Conservation (phyloP, 371 early-diverging fungal species). For the Syncephalastrum sp. region DNA sequence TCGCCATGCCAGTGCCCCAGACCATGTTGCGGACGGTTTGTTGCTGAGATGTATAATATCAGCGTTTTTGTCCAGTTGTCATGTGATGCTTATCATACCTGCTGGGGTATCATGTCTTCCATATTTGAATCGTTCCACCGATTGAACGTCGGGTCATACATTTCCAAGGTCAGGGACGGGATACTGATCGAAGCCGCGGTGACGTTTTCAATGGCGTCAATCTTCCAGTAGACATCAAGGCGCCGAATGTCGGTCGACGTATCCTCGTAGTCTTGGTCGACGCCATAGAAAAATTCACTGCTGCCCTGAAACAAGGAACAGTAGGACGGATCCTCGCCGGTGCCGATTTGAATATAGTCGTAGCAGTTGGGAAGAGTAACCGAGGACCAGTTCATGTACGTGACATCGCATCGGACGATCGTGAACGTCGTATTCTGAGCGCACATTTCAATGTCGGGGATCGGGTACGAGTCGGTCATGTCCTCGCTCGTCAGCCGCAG, state of each 20-base stretch:
- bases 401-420: slow-evolving; percentile 23
- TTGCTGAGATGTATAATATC: too few relatives aligned
- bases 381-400: slow-evolving; percentile 23
- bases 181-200: slow-evolving; percentile 18
- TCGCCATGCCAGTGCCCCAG: slow-evolving; percentile 25
- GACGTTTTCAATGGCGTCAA: slow-evolving; percentile 20
- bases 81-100: slow-evolving; percentile 17
- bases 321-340: slow-evolving; percentile 2
- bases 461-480: slow-evolving; percentile 14
- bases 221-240: slow-evolving; percentile 41
- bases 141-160: slow-evolving; percentile 29
- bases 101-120: slow-evolving; percentile 18
- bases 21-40: slow-evolving; percentile 15
- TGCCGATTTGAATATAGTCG: slow-evolving; percentile 11
- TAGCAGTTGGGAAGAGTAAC: slow-evolving; percentile 18
- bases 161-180: slow-evolving; percentile 33
- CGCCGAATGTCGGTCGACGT: slow-evolving; percentile 22
- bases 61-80: too few relatives aligned
- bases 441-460: slow-evolving; percentile 42
- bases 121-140: slow-evolving; percentile 21
- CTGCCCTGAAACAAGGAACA: slow-evolving; percentile 33
- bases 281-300: slow-evolving; percentile 20
- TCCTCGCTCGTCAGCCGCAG: slow-evolving; percentile 31
- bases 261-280: slow-evolving; percentile 14
- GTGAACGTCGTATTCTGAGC: slow-evolving; percentile 27